Conservation (phyloP, 163 green algal genomes). For the Scenedesmus sp. region DNA sequence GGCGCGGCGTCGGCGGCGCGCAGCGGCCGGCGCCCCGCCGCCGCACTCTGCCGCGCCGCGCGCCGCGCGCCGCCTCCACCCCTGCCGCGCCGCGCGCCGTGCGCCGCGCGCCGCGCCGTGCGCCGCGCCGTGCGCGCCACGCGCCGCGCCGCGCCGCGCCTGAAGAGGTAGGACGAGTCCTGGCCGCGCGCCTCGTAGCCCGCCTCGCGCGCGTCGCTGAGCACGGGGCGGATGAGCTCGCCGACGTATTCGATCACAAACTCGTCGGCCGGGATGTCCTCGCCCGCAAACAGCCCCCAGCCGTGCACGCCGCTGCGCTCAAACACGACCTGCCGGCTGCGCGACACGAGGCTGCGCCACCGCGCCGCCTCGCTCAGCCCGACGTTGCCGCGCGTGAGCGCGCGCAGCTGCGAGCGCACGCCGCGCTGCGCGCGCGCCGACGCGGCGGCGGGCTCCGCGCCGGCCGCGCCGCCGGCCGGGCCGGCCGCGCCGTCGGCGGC, state of each 20-base stretch:
- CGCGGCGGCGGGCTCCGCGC: not conserved
- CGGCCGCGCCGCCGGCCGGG: not conserved
- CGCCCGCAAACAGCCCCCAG: conserved; percentile 67
- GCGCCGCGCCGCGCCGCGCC: conserved; percentile 10
- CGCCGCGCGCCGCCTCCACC: not conserved
- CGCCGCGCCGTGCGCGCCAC: too few species aligned
- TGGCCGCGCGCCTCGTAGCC: conserved; percentile 51
- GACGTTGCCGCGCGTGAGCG: conserved; percentile 2
- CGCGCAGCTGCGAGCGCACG: conserved; percentile 3
- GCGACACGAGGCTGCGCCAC: conserved; percentile 23
- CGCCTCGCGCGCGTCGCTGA: conserved; percentile 65
- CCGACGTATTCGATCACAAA: conserved; percentile 77
- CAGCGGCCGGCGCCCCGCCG: not conserved
- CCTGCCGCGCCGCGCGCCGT: not conserved
- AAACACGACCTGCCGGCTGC: conserved; percentile 33
- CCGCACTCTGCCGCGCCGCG: too few species aligned
- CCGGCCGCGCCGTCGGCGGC: too few species aligned
- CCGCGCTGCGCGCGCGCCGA: not conserved
- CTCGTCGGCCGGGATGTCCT: conserved; percentile 58
- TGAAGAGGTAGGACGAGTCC: conserved; percentile 50
- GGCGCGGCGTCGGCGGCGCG: not conserved
- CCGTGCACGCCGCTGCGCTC: conserved; percentile 41
- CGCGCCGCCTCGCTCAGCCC: conserved; percentile 3
- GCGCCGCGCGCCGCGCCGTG: too few species aligned
- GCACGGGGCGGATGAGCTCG: conserved; percentile 58